These are phyloP conservation scores for Russula compacta DNA, from an alignment of 768 basidiomycete species.

Conservation along the genomic window DNA sequence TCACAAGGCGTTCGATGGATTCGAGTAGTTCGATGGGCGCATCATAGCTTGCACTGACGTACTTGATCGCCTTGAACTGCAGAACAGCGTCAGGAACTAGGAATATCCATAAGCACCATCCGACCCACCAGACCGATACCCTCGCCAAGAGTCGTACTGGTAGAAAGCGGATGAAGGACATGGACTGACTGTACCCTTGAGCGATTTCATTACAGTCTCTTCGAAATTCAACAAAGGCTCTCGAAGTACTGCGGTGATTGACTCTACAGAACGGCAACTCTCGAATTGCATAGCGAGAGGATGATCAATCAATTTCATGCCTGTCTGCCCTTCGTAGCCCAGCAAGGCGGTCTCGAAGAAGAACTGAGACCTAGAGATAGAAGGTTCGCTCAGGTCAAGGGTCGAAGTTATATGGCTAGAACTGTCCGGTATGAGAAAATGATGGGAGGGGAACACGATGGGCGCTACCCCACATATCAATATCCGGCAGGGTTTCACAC, in stretches of 20 bases:
- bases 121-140: not conserved
- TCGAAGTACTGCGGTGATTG: not conserved
- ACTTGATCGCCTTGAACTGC: no score
- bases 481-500: no score
- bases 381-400: not conserved
- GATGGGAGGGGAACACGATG: no score
- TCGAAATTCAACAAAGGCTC: not conserved
- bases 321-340: not conserved
- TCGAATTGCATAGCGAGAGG: not conserved
- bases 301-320: not conserved
- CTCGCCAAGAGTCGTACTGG: not conserved
- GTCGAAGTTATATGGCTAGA: not conserved
- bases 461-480: no score
- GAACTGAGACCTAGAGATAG: not conserved
- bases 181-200: not conserved
- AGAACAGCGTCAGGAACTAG: not conserved
- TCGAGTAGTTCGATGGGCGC: no score
- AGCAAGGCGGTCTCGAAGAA: not conserved
- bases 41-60: no score
- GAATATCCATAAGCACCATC: not conserved
- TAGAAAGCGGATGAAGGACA: not conserved
- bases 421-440: no score
- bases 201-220: not conserved
- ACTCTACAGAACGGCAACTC: not conserved
- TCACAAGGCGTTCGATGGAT: no score